Evolutionary conservation across 1,139 yeast species (phyloP).

Genomic region (Meyerozyma carpophila): DNA sequence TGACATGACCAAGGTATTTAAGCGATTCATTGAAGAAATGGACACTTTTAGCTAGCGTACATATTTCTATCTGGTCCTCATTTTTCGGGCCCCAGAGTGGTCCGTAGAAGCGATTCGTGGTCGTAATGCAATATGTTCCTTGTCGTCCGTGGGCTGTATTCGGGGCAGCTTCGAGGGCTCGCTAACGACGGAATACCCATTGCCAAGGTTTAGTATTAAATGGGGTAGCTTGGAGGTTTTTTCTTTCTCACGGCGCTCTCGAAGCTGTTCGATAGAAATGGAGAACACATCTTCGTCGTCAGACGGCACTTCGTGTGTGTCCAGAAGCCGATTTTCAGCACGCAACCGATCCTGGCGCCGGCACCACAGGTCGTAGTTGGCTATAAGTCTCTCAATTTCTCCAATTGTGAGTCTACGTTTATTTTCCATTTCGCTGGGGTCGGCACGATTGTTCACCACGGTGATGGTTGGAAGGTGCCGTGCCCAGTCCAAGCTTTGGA

Average conservation of each 20-base stretch:
- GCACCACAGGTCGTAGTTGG: constrained; percentile 43
- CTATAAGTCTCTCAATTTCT: constrained; percentile 44
- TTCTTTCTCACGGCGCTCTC: neutral
- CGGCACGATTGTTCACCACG: constrained; percentile 40
- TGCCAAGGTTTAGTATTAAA: neutral
- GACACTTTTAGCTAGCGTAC: neutral
- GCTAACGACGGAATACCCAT: neutral
- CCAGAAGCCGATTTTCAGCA: constrained; percentile 11
- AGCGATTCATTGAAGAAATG: neutral
- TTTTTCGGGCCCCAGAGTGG: neutral
- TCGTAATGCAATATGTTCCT: neutral
- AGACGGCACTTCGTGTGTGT: neutral
- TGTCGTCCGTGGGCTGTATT: neutral
- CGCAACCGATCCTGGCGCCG: constrained; percentile 23
- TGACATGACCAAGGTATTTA: neutral
- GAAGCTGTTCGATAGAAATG: neutral
- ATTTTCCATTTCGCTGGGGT: constrained; percentile 41
- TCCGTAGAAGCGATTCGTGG: neutral
- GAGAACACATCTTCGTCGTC: neutral
- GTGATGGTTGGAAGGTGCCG: constrained; percentile 49
- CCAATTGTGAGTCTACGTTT: constrained; percentile 49
- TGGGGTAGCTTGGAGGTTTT: neutral
- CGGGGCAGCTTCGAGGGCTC: neutral
- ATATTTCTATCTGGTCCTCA: neutral
- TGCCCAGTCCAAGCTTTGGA: constrained; percentile 54